phyloP scores from a whole-genome alignment of 345 rosid genomes.

The Populus pruinosa region DNA sequence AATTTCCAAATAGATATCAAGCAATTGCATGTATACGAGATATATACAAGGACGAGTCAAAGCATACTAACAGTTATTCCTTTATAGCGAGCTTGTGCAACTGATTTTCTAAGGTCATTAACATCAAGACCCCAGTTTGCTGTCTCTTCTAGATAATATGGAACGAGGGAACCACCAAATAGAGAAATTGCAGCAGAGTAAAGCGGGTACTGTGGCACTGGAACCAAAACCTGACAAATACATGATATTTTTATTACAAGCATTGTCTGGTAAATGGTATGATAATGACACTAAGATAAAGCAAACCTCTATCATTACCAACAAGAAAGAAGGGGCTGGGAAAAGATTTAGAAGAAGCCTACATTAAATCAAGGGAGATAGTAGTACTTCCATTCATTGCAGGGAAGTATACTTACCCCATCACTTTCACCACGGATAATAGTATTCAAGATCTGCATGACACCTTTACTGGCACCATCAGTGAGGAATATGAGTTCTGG shows the following conservation, averaged over 20 bases:
- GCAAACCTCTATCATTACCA: slow-evolving; percentile 8
- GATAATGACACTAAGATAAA: slow-evolving; percentile 1
- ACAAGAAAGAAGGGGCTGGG: not conserved
- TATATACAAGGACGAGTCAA: slow-evolving; percentile 14
- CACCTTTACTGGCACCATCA: slow-evolving; percentile 99
- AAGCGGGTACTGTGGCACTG: slow-evolving; percentile 98
- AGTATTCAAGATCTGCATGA: slow-evolving; percentile 88
- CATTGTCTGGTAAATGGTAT: not conserved
- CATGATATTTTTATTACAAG: not conserved
- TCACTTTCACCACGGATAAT: slow-evolving; percentile 81
- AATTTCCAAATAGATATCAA: not conserved
- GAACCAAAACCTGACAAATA: slow-evolving; percentile 71
- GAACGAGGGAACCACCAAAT: slow-evolving; percentile 89
- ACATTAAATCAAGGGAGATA: not conserved
- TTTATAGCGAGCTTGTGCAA: slow-evolving; percentile 67
- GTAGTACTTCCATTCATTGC: not conserved
- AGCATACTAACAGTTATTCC: slow-evolving; percentile 75
- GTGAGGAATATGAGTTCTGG: slow-evolving; percentile 95
- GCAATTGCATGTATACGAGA: slow-evolving; percentile 2
- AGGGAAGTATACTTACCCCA: slow-evolving; percentile 57
- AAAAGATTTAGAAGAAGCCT: not conserved
- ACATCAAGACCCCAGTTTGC: slow-evolving; percentile 98
- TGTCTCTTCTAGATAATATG: slow-evolving; percentile 86
- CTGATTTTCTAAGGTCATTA: slow-evolving; percentile 69
- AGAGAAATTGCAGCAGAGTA: slow-evolving; percentile 92